Base-by-base conservation (phyloP, 257 asterid genomes). In the Solanum etuberosum region DNA sequence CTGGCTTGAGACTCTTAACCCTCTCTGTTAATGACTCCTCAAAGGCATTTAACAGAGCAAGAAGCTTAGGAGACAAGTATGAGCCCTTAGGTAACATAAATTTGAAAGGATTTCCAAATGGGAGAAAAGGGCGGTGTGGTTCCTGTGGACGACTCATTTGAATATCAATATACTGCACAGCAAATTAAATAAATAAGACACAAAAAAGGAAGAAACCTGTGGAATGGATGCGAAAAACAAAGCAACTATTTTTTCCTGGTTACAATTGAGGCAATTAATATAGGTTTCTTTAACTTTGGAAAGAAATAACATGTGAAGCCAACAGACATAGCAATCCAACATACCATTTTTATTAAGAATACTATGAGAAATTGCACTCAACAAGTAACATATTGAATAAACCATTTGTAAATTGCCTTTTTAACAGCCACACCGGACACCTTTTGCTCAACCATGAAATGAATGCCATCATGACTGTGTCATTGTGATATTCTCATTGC, bases 91-190 rank as follows among this genome's bases (percentile, higher is more conserved):
- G 94, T 38, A 91, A 87, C 61, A 91, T 89, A 94, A 87, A 93
- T 34, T 94, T 91, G 90, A 96, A 93, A 21, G 99, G 98, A 87
- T 95, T 96, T 85, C 98, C 98, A 34, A 94, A 94, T 42, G 94
- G 91, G 35, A 95, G 92, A 43, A 91, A 92, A 7, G 94, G 93
- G 87, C 92, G 91, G 88, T 87, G 96, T 20, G 95, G 95, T 84
- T 91, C 98, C 78, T 94, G 98, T 89, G 95, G 89, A 37, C 93
- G 93, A 88, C 96, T 94, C 99, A 96, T 96, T 82, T 89, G 20
- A 67, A n/a, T 67, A 71, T 85, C 86, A 68, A 37, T 21, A 68
- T 90, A 88, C 98, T 92, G 93, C 93, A 89, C 31, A 72, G 23
- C 6, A 6, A 85, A 43, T 37, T 4, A 6, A 25, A 31, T 29